Base-by-base conservation (phyloP, 352 stramenopile genomes). In the Phytophthora tubulina region DNA sequence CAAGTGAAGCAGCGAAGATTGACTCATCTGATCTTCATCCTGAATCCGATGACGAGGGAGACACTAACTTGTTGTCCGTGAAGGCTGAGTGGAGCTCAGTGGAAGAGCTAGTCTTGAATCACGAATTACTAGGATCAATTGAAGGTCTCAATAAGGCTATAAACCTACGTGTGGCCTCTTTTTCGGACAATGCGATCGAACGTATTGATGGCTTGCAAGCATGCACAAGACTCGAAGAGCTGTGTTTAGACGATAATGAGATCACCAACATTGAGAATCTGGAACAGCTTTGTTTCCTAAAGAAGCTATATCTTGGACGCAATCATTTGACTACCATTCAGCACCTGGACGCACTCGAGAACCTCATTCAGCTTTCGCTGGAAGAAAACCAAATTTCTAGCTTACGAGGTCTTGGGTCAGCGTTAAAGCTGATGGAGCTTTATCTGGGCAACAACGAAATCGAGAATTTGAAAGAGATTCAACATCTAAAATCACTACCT, bases 361-460 rank as follows among this genome's bases (percentile, higher is more conserved):
- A 92, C 42, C 72, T 96, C 8, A 84, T 76, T 0, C 82, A 96
- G 46, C 68, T 97, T 6, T 96, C 90, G 3, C 58, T 97, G 0
- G 90, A 97, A 82, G 89, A 95, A 49, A 97, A 97, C 52, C 70
- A 85, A 15, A 96, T 97, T 41, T 81, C 79, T 11, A 91, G 84
- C 45, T 71, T 97, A 7, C 72, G 79, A 8, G 88, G 88, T 0
- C 67, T 97, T 5, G 75, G 78, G 0, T 75, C 79, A 0, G 81
- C 91, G 1, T 56, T 81, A 50, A 93, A 90, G 48, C 67, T 96
- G 8, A 94, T 96, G 89, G 91, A 97, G 54, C 64, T 97, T 0
- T 97, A 97, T 68, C 75, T 96, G n/a, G 86, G 90, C 6, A 91
- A 90, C 61, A 97, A 97, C 57, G 70, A 81, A 15, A 88, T 97